phyloP scores from a whole-genome alignment of 2,329 filamentous ascomycete species.

The Cyclaneusma minus region DNA sequence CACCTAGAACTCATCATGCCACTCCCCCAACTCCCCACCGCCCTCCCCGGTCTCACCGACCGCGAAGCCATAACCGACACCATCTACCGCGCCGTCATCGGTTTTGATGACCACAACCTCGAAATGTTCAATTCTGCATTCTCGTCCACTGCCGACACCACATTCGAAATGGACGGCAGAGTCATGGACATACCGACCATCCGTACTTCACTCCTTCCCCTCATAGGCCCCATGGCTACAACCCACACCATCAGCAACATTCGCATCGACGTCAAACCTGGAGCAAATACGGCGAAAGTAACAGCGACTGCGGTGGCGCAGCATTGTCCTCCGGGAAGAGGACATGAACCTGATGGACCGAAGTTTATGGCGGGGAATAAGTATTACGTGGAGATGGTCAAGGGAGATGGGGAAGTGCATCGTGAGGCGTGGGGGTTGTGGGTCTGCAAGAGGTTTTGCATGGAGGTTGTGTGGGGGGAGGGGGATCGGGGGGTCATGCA shows the following conservation, averaged over 20 bases:
- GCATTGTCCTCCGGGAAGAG: conserved; percentile 15
- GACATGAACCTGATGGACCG: conserved; percentile 10
- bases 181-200: conserved; percentile 6
- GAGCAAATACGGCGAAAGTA: conserved; percentile 12
- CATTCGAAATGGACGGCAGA: conserved; percentile 3
- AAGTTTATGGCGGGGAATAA: conserved; percentile 13
- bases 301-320: conserved; percentile 14
- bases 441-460: conserved; percentile 18
- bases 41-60: conserved; percentile 8
- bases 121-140: conserved; percentile 12
- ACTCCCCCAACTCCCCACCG: too few relatives aligned
- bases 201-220: conserved; percentile 5
- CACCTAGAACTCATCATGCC: too few relatives aligned
- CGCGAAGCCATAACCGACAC: conserved; percentile 15
- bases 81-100: conserved; percentile 12
- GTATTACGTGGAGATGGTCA: conserved; percentile 18
- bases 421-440: too few relatives aligned
- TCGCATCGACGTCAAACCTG: conserved; percentile 14
- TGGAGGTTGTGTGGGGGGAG: conserved; percentile 18
- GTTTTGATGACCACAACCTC: conserved; percentile 10
- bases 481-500: too few relatives aligned
- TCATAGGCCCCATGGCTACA: conserved; percentile 13
- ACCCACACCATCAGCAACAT: conserved; percentile 19
- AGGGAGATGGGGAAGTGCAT: conserved; percentile 14
- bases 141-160: conserved; percentile 5